Conservation (phyloP, 108 stramenopile species). For the Cyclotella kingstonii region DNA sequence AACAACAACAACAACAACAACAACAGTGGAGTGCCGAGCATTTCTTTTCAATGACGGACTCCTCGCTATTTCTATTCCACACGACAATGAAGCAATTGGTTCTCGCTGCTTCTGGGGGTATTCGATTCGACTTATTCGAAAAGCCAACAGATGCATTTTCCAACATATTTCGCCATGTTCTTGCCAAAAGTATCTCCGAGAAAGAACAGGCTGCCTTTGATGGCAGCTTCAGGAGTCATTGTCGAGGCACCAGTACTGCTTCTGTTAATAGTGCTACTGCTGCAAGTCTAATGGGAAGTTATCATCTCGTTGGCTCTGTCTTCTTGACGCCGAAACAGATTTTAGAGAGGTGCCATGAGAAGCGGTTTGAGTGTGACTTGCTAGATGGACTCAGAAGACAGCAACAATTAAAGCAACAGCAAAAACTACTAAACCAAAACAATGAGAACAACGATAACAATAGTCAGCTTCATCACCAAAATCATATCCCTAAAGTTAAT, state of each 20-base stretch:
- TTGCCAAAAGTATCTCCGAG: constrained; percentile 12
- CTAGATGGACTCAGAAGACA: constrained; percentile 36
- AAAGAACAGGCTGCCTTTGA: constrained; percentile 28
- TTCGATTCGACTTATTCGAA: constrained; percentile 41
- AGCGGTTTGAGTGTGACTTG: constrained; percentile 54
- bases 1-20: not conserved
- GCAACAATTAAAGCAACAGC: constrained; percentile 9
- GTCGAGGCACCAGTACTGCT: not conserved
- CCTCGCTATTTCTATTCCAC: constrained; percentile 27
- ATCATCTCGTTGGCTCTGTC: constrained; percentile 47
- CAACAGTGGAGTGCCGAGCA: constrained; percentile 10
- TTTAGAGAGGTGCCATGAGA: constrained; percentile 51
- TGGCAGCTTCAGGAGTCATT: no score
- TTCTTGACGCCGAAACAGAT: constrained; percentile 41
- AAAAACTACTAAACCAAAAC: not conserved
- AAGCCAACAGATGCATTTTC: constrained; percentile 29
- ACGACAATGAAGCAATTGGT: constrained; percentile 35
- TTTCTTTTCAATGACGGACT: constrained; percentile 33
- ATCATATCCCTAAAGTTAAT: no score
- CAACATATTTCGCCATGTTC: constrained; percentile 12
- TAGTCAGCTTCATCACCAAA: no score
- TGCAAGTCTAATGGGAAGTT: constrained; percentile 10
- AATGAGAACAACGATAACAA: not conserved
- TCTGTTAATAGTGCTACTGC: not conserved
- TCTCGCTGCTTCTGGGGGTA: constrained; percentile 19